These are phyloP conservation scores for Daphne laureola DNA, from an alignment of 441 rosid genomes.

Conservation along the genomic window DNA sequence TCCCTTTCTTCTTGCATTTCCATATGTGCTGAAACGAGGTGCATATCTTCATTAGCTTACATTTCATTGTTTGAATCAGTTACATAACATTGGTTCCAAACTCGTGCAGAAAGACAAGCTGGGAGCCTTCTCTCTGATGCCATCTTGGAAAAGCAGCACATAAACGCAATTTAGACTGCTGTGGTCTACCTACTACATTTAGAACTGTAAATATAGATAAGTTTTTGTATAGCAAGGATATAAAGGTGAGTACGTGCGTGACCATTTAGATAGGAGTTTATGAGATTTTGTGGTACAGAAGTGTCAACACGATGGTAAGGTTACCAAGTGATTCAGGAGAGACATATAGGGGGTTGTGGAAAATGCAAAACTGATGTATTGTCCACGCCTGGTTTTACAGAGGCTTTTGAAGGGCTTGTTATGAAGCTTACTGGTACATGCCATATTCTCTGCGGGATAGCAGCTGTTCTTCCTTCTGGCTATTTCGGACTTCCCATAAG, in stretches of 20 bases:
- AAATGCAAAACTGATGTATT: no score
- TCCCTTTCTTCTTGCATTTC: not conserved
- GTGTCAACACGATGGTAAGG: no score
- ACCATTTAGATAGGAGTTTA: constrained; percentile 8
- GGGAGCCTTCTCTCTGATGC: not conserved
- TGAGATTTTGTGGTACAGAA: constrained; percentile 5
- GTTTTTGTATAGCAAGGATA: constrained; percentile 24
- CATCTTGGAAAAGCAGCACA: constrained; percentile 1
- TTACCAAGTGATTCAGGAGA: no score
- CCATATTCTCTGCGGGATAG: no score
- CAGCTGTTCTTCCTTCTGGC: no score
- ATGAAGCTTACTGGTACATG: not conserved
- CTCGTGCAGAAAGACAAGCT: constrained; percentile 22
- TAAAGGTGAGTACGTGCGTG: constrained; percentile 10
- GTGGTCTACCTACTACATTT: constrained; percentile 14
- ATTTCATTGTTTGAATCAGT: no score
- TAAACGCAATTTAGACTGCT: not conserved
- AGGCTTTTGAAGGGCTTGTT: not conserved
- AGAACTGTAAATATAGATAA: constrained; percentile 27
- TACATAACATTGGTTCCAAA: not conserved
- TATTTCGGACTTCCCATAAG: no score
- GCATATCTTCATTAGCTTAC: not conserved
- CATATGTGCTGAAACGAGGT: not conserved
- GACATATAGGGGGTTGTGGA: no score
- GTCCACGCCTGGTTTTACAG: no score